phyloP scores from a whole-genome alignment of 176 grass and related monocot species.

The Elaeis guineensis region DNA sequence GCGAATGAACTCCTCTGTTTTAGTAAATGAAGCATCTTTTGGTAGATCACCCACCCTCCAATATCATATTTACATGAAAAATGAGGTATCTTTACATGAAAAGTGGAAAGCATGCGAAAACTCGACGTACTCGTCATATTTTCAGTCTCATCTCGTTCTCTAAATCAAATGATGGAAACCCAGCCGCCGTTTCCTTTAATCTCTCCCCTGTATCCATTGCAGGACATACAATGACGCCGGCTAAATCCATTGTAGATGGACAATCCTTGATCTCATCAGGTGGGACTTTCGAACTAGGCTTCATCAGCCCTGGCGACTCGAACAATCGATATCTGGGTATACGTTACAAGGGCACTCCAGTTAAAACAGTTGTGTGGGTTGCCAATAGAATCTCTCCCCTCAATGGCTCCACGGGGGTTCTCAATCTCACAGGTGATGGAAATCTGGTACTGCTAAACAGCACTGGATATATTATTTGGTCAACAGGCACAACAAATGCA shows the following conservation, averaged over 20 bases:
- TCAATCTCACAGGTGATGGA: conserved; percentile 2
- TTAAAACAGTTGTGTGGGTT: background rate
- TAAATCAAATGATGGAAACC: no score
- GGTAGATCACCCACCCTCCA: no score
- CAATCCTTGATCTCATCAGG: conserved; percentile 45
- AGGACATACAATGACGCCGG: conserved; percentile 21
- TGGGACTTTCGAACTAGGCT: conserved; percentile 43
- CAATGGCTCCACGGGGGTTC: background rate
- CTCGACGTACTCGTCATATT: no score
- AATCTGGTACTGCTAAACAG: background rate
- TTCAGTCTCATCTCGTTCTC: no score
- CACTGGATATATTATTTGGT: background rate
- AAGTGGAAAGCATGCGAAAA: no score
- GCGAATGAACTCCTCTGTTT: no score
- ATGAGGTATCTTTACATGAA: no score
- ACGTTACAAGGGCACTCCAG: background rate
- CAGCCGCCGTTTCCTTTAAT: no score
- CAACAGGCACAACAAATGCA: background rate
- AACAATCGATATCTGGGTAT: background rate
- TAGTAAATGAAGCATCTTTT: no score
- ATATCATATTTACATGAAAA: no score
- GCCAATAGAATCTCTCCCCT: conserved; percentile 41
- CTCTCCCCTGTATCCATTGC: no score
- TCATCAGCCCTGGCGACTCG: conserved; percentile 37
- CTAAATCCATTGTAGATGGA: conserved; percentile 16